Evolutionary conservation across 805 yeast genomes (phyloP), one percentile per base, ranked within the genome.

Genomic region (Metschnikowia dekortorum): DNA sequence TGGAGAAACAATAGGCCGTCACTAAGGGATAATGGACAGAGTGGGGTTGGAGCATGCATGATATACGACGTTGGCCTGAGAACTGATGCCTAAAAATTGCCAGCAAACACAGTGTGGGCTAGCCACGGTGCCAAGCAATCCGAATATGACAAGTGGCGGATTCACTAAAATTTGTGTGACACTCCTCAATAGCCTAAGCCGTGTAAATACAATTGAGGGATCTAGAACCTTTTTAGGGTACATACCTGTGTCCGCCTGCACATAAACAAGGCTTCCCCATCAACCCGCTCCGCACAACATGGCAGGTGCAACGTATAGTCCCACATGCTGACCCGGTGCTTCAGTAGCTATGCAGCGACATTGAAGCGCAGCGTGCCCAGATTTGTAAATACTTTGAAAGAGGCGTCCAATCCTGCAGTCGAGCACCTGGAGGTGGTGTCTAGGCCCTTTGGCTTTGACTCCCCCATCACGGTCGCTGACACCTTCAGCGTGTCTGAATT

Each of bases 361-460:
- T 38, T 44, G 14, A 46, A 53, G 29, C 53, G 47, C 30, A 58
- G 57, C 48, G 59, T 54, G 9, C 76, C 76, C 1, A 60, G 75
- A 26, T 69, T 72, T 49, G 60, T 69, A 14, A 62, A 63, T 48
- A 70, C 77, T 0, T 59, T 71, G 35, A 59, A 58, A 42, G 74
- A 67, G 41, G 73, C 74, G 0, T 60, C 71, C 36, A 71, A 69
- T 49, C 73, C 77, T 13, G 68, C 77, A 13, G 62, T 71, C 51
- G 63, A 65, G 32, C 62, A 61, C 48, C 60, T 74, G 10, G 57
- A 57, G 33, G 53, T 55, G 13, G 66, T 73, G 13, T 54, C 62
- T n/a, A 61, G 65, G 47, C 77, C 78, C 10, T 65, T 73, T 48
- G 78, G 78, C 6, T 65, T 69, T 44, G 68, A 65, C 29, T 47